Evolutionary conservation across 2,329 filamentous ascomycete genomes (phyloP), one percentile per base, ranked within the genome.

Genomic region (Huntiella abstrusa): DNA sequence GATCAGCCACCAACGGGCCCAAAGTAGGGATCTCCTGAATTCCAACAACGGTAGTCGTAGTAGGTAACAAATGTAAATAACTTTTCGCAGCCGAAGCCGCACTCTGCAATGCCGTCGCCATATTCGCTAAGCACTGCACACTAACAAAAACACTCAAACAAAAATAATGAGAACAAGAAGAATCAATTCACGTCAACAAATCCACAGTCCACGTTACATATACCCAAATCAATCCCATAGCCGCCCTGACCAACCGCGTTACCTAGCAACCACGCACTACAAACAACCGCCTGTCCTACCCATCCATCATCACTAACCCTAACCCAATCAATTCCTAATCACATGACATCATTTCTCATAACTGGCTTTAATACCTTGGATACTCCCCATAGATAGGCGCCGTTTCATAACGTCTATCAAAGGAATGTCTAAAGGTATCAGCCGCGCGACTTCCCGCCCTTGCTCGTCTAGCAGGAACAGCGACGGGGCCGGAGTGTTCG

Each of bases 381-480:
- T 35, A 13, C 4, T 33, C 12, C 41, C 41, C 40, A 28, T 44
- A 44, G 32, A 49, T 47, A 3, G 48, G 48, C 4, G 48, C 34
- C 8, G 22, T 28, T 8, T 52, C 51, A 35, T 42, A 45, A 32
- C 46, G 39, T n/a, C 40, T 38, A 48, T 50, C 16, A 45, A 49
- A 33, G 44, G 47, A 39, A 16, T 61, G 61, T 2, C 57, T 54
- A 52, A 58, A 67, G 12, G 69, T 69, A 48, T 64, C 64, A 2
- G 70, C 64, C 49, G 70, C 69, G 49, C 71, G 75, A 32, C 22
- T 28, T 28, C 22, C 61, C 62, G 15, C 67, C 63, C 46, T 66
- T 69, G 47, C 57, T 58, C 22, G 22, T 28, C 22, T 28, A 10
- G 8, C 22, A 7, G 22, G 22, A 28, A 28, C 22, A 28, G 22